A percentile compares a stretch with the other conserved stretches of the same genome.
These are phyloP conservation scores for Cryphonectria carpinicola DNA, from an alignment of 2,329 filamentous ascomycete species.

Conservation along the genomic window DNA sequence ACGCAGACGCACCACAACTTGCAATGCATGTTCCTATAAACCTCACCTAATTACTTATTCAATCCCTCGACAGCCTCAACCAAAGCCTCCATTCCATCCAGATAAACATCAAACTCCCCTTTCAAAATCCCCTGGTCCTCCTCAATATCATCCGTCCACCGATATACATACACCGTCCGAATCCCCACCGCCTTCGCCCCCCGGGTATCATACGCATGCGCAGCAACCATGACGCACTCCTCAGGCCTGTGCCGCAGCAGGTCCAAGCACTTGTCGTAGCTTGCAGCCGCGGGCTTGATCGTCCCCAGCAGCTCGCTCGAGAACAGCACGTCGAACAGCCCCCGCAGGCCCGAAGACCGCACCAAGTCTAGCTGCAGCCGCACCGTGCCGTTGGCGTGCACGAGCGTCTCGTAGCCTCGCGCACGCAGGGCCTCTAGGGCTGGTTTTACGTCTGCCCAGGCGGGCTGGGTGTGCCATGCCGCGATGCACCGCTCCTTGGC, in stretches of 20 bases:
- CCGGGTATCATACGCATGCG: slow-evolving; percentile 57
- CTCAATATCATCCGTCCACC: slow-evolving; percentile 57
- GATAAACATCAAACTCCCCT: slow-evolving; percentile 44
- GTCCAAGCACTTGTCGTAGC: slow-evolving; percentile 50
- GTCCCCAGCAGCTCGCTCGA: slow-evolving; percentile 54
- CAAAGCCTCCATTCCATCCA: slow-evolving; percentile 33
- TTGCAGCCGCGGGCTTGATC: slow-evolving; percentile 52
- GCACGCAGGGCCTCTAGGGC: slow-evolving; percentile 46
- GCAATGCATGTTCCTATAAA: not conserved
- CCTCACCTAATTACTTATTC: not conserved
- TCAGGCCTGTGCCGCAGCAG: slow-evolving; percentile 49
- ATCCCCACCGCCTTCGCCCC: slow-evolving; percentile 53
- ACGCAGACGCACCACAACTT: not conserved
- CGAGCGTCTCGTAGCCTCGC: slow-evolving; percentile 48
- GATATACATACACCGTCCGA: slow-evolving; percentile 54
- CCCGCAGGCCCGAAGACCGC: slow-evolving; percentile 47
- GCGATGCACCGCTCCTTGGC: slow-evolving; percentile 35
- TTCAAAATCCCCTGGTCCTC: slow-evolving; percentile 49
- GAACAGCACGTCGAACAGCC: slow-evolving; percentile 54
- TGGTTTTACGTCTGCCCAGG: slow-evolving; percentile 54
- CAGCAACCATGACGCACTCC: slow-evolving; percentile 57
- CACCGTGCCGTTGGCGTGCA: slow-evolving; percentile 59
- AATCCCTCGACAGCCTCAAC: slow-evolving; percentile 25
- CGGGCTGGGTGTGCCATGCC: slow-evolving; percentile 53
- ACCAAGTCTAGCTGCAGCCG: slow-evolving; percentile 57